Evolutionary conservation across 2,329 filamentous ascomycete genomes (phyloP).

Genomic region (Aspergillus transmontanensis): DNA sequence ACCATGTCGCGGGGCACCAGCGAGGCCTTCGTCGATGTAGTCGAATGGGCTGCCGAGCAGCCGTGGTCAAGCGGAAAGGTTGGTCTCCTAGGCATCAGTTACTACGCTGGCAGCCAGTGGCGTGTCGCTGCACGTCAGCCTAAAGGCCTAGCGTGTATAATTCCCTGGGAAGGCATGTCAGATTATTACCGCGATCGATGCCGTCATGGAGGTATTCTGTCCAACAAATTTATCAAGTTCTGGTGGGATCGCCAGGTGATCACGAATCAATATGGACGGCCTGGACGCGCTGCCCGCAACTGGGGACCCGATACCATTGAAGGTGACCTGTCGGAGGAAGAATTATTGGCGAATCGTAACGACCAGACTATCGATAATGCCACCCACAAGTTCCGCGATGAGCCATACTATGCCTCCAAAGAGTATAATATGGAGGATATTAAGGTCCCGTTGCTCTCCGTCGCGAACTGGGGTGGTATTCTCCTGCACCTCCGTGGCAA

Average conservation of each 20-base stretch:
- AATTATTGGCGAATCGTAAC: slow-evolving; percentile 39
- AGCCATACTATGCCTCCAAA: slow-evolving; percentile 65
- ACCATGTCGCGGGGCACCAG: slow-evolving; percentile 57
- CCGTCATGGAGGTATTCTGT: slow-evolving; percentile 64
- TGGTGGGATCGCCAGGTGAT: slow-evolving; percentile 71
- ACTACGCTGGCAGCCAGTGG: slow-evolving; percentile 59
- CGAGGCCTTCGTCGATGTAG: slow-evolving; percentile 55
- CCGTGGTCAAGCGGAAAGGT: slow-evolving; percentile 55
- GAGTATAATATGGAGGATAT: slow-evolving; percentile 68
- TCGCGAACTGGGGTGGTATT: slow-evolving; percentile 73
- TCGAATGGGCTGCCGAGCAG: slow-evolving; percentile 56
- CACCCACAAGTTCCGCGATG: slow-evolving; percentile 60
- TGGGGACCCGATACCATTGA: slow-evolving; percentile 54
- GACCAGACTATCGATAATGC: slow-evolving; percentile 51
- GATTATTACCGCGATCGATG: slow-evolving; percentile 62
- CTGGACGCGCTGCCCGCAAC: slow-evolving; percentile 52
- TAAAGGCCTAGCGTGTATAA: slow-evolving; percentile 53
- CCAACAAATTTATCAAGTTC: slow-evolving; percentile 61
- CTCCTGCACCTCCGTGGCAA: slow-evolving; percentile 70
- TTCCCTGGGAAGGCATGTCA: slow-evolving; percentile 60
- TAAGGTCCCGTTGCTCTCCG: slow-evolving; percentile 62
- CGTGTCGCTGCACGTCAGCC: slow-evolving; percentile 55
- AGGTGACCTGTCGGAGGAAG: slow-evolving; percentile 39
- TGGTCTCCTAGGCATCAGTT: slow-evolving; percentile 54
- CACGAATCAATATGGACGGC: slow-evolving; percentile 67